Conservation (phyloP, 305 asterid species). For the Petunia hybrid region DNA sequence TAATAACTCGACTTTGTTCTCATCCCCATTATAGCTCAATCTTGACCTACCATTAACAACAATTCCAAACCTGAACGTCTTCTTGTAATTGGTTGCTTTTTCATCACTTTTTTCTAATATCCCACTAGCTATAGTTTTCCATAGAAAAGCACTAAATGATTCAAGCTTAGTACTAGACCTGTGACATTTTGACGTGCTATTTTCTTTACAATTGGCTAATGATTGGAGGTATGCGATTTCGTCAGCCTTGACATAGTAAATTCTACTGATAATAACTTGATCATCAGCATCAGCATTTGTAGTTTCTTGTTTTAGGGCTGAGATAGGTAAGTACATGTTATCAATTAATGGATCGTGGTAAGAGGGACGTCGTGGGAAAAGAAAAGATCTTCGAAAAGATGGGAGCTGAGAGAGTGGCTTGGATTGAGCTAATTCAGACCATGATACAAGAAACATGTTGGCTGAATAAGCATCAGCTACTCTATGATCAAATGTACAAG, state of each 20-base stretch:
- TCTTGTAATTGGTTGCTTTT: constrained; percentile 38
- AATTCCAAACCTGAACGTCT: constrained; percentile 51
- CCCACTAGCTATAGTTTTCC: constrained; percentile 57
- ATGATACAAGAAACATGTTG: constrained; percentile 69
- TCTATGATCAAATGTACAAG: constrained; percentile 60
- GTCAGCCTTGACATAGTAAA: constrained; percentile 49
- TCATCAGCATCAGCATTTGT: background rate
- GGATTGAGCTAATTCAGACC: constrained; percentile 58
- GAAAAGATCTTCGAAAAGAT: constrained; percentile 59
- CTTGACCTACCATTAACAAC: constrained; percentile 64
- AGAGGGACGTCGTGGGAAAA: constrained; percentile 63
- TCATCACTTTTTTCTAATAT: constrained; percentile 35
- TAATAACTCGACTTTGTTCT: constrained; percentile 31
- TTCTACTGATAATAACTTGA: constrained; percentile 49
- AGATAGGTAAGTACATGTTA: constrained; percentile 46
- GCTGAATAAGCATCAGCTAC: constrained; percentile 66
- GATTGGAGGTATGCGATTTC: constrained; percentile 54
- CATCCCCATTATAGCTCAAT: constrained; percentile 40
- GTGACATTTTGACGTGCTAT: background rate
- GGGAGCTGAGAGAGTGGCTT: constrained; percentile 50
- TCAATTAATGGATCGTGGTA: constrained; percentile 51
- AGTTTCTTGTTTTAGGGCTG: constrained; percentile 37
- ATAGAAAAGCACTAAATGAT: constrained; percentile 61
- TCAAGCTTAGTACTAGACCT: constrained; percentile 50
- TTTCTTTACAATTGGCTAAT: constrained; percentile 44